Evolutionary conservation across 805 yeast species (phyloP).

Genomic region (Lachancea fermentati): DNA sequence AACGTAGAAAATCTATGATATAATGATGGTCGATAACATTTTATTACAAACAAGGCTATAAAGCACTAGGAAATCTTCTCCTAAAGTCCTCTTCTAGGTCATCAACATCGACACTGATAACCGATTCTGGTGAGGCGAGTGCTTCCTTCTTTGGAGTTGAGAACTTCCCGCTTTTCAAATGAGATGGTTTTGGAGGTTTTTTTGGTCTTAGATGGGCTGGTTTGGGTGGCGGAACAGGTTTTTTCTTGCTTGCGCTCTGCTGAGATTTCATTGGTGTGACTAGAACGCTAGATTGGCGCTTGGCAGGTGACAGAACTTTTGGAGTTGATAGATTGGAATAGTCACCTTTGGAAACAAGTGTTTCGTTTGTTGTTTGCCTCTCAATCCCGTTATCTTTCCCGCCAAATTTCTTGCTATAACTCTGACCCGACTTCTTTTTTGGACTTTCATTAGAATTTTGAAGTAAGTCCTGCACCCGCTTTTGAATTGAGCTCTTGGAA

Average conservation of each 20-base stretch:
- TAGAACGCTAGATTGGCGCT: slow-evolving; percentile 22
- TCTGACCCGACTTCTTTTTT: slow-evolving; percentile 59
- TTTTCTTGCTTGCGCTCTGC: slow-evolving; percentile 18
- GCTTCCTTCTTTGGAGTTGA: neutral
- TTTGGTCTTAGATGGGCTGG: slow-evolving; percentile 37
- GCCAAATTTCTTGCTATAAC: slow-evolving; percentile 75
- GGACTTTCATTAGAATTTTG: slow-evolving; percentile 33
- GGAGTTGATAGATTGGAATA: slow-evolving; percentile 8
- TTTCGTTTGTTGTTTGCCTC: slow-evolving; percentile 9
- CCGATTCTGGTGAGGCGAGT: neutral
- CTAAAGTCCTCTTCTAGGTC: slow-evolving; percentile 48
- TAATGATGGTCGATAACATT: too few species aligned
- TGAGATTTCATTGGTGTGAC: slow-evolving; percentile 7
- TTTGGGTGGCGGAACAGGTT: slow-evolving; percentile 50
- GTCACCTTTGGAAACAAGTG: slow-evolving; percentile 3
- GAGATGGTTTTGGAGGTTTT: slow-evolving; percentile 44
- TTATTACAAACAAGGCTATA: too few species aligned
- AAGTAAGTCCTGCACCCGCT: slow-evolving; percentile 48
- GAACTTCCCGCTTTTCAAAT: slow-evolving; percentile 7
- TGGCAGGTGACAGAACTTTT: slow-evolving; percentile 25
- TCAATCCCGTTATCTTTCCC: neutral
- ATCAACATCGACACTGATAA: slow-evolving; percentile 4
- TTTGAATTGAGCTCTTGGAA: slow-evolving; percentile 39
- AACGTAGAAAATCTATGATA: too few species aligned
- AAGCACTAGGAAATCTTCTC: slow-evolving; percentile 56